phyloP scores from a whole-genome alignment of 345 rosid genomes.

The Moricandia arvensis region DNA sequence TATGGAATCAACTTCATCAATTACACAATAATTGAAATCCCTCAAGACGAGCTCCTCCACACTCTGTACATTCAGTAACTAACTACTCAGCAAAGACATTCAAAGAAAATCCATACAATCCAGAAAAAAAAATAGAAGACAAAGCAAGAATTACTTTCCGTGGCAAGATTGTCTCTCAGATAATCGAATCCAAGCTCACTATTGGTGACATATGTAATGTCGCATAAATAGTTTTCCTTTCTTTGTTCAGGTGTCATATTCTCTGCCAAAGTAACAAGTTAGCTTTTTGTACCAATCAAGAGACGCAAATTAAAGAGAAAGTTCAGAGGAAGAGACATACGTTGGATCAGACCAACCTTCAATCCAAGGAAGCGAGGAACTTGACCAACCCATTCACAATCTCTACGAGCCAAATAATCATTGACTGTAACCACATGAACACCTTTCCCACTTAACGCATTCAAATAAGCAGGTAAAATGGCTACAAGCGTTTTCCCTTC shows the following conservation, averaged over 20 bases:
- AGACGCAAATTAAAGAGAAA: neutral
- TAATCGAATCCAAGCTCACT: conserved; percentile 97
- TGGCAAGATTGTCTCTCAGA: conserved; percentile 98
- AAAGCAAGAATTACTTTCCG: conserved; percentile 91
- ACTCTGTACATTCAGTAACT: conserved; percentile 50
- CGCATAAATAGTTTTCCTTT: conserved; percentile 87
- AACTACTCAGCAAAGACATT: conserved; percentile 29
- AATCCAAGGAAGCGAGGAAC: conserved; percentile 96
- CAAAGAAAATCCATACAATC: neutral
- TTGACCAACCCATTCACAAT: conserved; percentile 99
- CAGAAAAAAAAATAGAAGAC: conserved; percentile 26
- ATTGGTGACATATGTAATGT: conserved; percentile 91
- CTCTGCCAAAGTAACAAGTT: conserved; percentile 53
- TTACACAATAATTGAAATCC: conserved; percentile 83
- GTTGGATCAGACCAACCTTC: conserved; percentile 99
- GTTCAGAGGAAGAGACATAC: conserved; percentile 53
- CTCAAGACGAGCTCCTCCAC: conserved; percentile 95
- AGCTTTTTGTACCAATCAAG: neutral
- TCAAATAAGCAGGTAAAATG: conserved; percentile 89
- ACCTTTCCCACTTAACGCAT: conserved; percentile 91
- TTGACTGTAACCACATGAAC: conserved; percentile 97
- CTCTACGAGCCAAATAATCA: conserved; percentile 93
- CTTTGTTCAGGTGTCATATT: conserved; percentile 92
- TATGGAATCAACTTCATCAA: conserved; percentile 98
- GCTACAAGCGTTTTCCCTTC: conserved; percentile 99